Percentiles rank a stretch among this genome's conserved stretches.
phyloP scores from a whole-genome alignment of 139 green algal species.

The Micromonas commoda region DNA sequence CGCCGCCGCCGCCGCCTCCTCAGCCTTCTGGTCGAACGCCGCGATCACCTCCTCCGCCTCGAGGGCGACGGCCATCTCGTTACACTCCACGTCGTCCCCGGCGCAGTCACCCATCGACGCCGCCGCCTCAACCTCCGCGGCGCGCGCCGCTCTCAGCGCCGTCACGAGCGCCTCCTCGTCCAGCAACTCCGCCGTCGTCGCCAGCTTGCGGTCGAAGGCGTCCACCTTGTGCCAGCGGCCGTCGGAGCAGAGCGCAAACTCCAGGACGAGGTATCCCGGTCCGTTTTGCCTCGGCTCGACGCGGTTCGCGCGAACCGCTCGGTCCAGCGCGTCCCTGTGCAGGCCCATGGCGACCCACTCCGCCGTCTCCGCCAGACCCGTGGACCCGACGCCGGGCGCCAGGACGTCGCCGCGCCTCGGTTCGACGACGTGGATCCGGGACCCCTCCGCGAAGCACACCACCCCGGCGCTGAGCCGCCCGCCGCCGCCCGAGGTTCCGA shows the following conservation, averaged over 20 bases:
- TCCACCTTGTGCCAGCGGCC: constrained; percentile 53
- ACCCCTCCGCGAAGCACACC: background rate
- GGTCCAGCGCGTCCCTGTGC: background rate
- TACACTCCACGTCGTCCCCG: too few species aligned
- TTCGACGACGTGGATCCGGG: constrained; percentile 22
- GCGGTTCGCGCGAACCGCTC: constrained; percentile 32
- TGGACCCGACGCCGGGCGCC: background rate
- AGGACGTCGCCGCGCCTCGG: background rate
- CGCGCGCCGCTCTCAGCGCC: background rate
- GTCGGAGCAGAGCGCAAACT: constrained; percentile 48
- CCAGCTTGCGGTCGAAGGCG: constrained; percentile 44
- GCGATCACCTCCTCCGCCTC: too few species aligned
- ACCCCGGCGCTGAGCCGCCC: background rate
- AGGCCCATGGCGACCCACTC: background rate
- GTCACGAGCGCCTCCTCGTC: background rate
- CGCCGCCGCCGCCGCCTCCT: background rate
- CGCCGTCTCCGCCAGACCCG: constrained; percentile 20
- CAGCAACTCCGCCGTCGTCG: constrained; percentile 38
- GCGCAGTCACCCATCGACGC: too few species aligned
- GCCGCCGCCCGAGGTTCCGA: background rate
- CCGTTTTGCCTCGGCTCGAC: constrained; percentile 37
- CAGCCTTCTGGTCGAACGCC: background rate
- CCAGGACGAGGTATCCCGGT: constrained; percentile 39
- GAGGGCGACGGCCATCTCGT: too few species aligned
- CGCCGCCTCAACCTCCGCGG: too few species aligned